phyloP scores from a whole-genome alignment of 2,329 filamentous ascomycete species.

The Colletotrichum euphorbiae region DNA sequence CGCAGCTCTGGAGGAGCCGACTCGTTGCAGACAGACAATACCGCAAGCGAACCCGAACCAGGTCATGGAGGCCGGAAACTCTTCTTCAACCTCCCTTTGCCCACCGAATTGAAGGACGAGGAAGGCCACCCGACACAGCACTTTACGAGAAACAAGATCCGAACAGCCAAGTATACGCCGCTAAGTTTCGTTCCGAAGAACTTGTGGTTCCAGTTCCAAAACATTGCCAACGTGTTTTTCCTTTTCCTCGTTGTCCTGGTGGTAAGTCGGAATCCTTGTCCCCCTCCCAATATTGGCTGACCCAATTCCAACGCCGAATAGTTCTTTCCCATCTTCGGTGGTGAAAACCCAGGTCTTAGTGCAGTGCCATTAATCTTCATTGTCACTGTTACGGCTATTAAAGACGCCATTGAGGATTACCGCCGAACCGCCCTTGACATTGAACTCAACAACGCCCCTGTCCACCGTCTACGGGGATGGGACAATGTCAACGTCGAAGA shows the following conservation, averaged over 20 bases:
- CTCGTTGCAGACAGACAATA: conserved; percentile 42
- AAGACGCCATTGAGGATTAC: conserved; percentile 96
- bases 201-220: conserved; percentile 97
- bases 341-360: conserved; percentile 87
- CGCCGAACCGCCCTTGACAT: conserved; percentile 90
- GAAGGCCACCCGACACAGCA: conserved; percentile 77
- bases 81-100: conserved; percentile 89
- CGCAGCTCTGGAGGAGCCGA: conserved; percentile 55
- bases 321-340: conserved; percentile 98
- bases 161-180: conserved; percentile 97
- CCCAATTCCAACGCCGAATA: conserved; percentile 53
- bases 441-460: conserved; percentile 94
- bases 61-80: conserved; percentile 67
- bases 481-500: conserved; percentile 93
- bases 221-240: conserved; percentile 98
- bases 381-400: conserved; percentile 86
- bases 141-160: conserved; percentile 94
- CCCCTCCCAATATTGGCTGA: not conserved
- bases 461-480: conserved; percentile 90
- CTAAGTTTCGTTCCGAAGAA: conserved; percentile 97
- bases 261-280: conserved; percentile 67
- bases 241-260: conserved; percentile 93
- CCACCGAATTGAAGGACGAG: conserved; percentile 79
- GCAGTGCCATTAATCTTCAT: conserved; percentile 95
- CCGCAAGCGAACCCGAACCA: conserved; percentile 52